Evolutionary conservation across 768 basidiomycete species (phyloP).

Genomic region (Leucogyrophana mollusca): DNA sequence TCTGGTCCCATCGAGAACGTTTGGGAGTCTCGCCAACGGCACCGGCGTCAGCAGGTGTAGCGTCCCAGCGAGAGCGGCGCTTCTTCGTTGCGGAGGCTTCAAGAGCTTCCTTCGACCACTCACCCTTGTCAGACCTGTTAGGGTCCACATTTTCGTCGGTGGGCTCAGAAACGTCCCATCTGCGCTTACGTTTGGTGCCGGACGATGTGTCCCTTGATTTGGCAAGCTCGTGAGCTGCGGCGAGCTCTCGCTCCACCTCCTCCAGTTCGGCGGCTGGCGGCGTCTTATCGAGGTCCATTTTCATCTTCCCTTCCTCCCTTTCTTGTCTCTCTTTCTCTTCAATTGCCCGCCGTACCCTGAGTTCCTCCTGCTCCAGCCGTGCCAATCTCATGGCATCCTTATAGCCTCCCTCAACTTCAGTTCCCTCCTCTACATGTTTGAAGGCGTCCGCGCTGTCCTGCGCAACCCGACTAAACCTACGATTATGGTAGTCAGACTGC

Average conservation of each 20-base stretch:
- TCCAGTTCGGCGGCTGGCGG: constrained; percentile 81
- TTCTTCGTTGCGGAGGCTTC: constrained; percentile 83
- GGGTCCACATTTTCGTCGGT: constrained; percentile 66
- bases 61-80: constrained; percentile 95
- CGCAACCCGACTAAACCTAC: constrained; percentile 83
- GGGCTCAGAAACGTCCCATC: constrained; percentile 74
- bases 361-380: constrained; percentile 92
- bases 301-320: constrained; percentile 66
- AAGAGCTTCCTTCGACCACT: constrained; percentile 75
- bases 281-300: constrained; percentile 90
- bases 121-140: constrained; percentile 54
- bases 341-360: constrained; percentile 75
- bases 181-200: constrained; percentile 68
- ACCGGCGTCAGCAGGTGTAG: constrained; percentile 73
- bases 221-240: constrained; percentile 41
- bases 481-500: constrained; percentile 93
- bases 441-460: constrained; percentile 83
- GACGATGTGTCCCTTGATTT: constrained; percentile 38
- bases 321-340: constrained; percentile 86
- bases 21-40: constrained; percentile 69
- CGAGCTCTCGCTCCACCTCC: constrained; percentile 69
- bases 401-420: constrained; percentile 81
- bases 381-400: constrained; percentile 94
- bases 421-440: constrained; percentile 61
- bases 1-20: constrained; percentile 96